Conservation (phyloP, 352 stramenopile genomes). For the Phytopythium montanum region DNA sequence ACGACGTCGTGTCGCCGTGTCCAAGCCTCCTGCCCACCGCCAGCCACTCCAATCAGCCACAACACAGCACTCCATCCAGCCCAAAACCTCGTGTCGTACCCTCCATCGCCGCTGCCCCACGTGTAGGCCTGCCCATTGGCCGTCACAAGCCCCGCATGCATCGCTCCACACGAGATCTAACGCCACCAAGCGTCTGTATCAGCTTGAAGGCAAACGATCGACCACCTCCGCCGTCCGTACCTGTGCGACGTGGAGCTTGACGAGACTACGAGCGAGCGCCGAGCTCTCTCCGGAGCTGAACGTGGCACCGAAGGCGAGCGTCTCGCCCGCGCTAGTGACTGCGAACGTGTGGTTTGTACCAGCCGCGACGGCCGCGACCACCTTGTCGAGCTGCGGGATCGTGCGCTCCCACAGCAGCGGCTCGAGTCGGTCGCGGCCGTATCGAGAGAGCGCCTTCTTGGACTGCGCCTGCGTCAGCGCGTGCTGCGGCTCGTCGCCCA, state of each 20-base stretch:
- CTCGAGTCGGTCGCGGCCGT: slow-evolving; percentile 56
- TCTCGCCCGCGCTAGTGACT: slow-evolving; percentile 42
- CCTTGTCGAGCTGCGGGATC: slow-evolving; percentile 33
- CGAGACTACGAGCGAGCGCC: slow-evolving; percentile 44
- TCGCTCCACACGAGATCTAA: slow-evolving; percentile 73
- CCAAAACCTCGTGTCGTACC: slow-evolving; percentile 29
- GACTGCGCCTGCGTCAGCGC: slow-evolving; percentile 44
- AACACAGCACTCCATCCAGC: too few relatives aligned
- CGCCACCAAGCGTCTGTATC: not conserved
- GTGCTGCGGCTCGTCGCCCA: slow-evolving; percentile 63
- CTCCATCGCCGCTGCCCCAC: slow-evolving; percentile 81
- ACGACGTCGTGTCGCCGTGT: slow-evolving; percentile 68
- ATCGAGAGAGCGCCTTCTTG: slow-evolving; percentile 55
- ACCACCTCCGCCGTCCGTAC: slow-evolving; percentile 16
- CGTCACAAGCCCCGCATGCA: slow-evolving; percentile 78
- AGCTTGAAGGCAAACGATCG: not conserved
- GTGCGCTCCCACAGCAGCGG: slow-evolving; percentile 69
- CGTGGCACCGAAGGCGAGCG: slow-evolving; percentile 65
- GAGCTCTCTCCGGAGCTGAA: slow-evolving; percentile 63
- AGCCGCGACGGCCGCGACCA: slow-evolving; percentile 50
- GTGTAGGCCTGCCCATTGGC: slow-evolving; percentile 68
- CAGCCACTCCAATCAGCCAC: not conserved
- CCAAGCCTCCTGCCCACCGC: slow-evolving; percentile 47
- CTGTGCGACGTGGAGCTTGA: slow-evolving; percentile 58
- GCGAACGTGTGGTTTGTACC: slow-evolving; percentile 75